Conservation (phyloP, 768 basidiomycete genomes). For the Leucogyrophana mollusca region DNA sequence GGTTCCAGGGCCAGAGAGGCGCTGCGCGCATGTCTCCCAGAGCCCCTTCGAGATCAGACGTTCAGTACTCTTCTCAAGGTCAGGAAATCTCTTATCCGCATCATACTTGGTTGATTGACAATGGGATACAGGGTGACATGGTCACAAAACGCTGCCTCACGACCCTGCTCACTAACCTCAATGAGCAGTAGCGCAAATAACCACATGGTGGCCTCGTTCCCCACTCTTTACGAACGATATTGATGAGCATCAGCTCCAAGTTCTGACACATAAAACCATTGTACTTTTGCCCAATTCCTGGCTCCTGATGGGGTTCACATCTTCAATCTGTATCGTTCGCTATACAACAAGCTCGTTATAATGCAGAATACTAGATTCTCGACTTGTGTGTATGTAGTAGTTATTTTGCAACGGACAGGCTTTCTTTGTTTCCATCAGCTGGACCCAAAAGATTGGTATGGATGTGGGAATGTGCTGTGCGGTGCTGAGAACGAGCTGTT, state of each 20-base stretch:
- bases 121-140: slow-evolving; percentile 76
- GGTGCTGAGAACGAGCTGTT: too few species aligned
- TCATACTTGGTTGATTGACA: slow-evolving; percentile 11
- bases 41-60: slow-evolving; percentile 91
- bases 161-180: slow-evolving; percentile 85
- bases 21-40: slow-evolving; percentile 90
- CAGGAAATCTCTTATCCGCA: slow-evolving; percentile 12
- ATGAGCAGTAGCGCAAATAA: slow-evolving; percentile 48
- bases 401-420: too few species aligned
- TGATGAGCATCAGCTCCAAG: slow-evolving; percentile 1
- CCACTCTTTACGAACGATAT: neutral
- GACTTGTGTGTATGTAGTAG: too few species aligned
- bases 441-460: too few species aligned
- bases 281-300: slow-evolving; percentile 6
- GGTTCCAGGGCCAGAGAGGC: slow-evolving; percentile 85
- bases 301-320: slow-evolving; percentile 9
- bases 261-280: neutral
- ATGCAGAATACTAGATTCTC: too few species aligned
- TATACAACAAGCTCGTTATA: too few species aligned
- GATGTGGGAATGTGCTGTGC: too few species aligned
- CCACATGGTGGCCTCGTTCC: neutral
- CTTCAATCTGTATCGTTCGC: too few species aligned
- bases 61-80: slow-evolving; percentile 91
- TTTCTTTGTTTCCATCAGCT: too few species aligned
- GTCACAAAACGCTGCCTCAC: slow-evolving; percentile 95